Percentiles rank a stretch among this genome's conserved stretches.
Evolutionary conservation across 176 grass and related monocot species (phyloP).

Genomic region (Ananas comosus): DNA sequence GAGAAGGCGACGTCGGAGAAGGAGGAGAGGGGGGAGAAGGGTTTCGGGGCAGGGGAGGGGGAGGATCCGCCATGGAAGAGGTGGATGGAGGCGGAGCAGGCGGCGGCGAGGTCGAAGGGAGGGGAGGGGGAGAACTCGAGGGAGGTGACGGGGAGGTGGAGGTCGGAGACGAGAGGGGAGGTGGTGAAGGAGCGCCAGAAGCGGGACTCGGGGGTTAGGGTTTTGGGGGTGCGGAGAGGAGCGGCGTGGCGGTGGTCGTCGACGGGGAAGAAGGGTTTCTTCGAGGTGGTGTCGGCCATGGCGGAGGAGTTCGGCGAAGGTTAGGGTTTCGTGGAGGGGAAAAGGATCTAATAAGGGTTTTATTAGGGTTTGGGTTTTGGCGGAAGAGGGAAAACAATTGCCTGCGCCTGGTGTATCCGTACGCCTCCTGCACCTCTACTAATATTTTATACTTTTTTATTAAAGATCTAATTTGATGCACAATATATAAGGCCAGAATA

Average conservation of each 20-base stretch:
- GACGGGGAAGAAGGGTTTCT: slow-evolving; percentile 42
- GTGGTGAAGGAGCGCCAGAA: slow-evolving; percentile 74
- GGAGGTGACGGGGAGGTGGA: slow-evolving; percentile 48
- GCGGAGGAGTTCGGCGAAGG: not conserved
- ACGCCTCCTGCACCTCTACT: not conserved
- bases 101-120: slow-evolving; percentile 40
- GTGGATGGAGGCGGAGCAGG: slow-evolving; percentile 42
- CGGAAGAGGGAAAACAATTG: not conserved
- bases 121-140: slow-evolving; percentile 52
- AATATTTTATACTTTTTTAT: no score
- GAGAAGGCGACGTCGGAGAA: slow-evolving; percentile 59
- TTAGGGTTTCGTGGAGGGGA: not conserved
- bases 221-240: slow-evolving; percentile 4
- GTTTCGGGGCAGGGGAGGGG: slow-evolving; percentile 5
- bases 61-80: slow-evolving; percentile 46
- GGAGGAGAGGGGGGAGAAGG: slow-evolving; percentile 24
- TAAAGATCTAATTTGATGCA: no score
- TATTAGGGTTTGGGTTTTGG: not conserved
- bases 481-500: no score
- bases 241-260: slow-evolving; percentile 30
- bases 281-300: slow-evolving; percentile 40
- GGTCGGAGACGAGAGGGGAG: slow-evolving; percentile 42
- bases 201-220: slow-evolving; percentile 38
- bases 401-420: not conserved
- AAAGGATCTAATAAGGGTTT: no score